Base-by-base conservation (phyloP, 1,284 basidiomycete genomes). In the Sporisorium scitamineum region DNA sequence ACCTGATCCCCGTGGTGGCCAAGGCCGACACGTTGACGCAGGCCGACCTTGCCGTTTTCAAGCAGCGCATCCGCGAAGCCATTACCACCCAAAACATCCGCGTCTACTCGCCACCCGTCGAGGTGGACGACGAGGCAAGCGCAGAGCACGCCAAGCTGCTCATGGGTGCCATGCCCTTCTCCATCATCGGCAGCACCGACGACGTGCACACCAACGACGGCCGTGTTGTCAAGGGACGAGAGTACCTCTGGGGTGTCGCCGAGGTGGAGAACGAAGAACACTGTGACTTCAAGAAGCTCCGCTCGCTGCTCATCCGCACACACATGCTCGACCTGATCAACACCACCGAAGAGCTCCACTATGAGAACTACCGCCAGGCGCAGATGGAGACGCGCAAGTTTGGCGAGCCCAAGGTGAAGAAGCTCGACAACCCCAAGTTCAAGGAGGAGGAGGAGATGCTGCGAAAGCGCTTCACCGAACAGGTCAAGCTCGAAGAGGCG, bases 301-400 rank as follows among this genome's bases (percentile, higher is more conserved):
- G 97, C 72, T 94, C 94, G 29, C 89, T 99, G 44, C 89, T 99
- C 44, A 97, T 99, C 87, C 92, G 97, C 80, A 97, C 95, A 7
- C 94, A 98, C 89, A 99, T 99, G 97, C 89, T 98, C 62, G 97
- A 99, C 87, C 89, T 99, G 55, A 96, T 97, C 87, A 92, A 92
- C 55, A 95, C 94, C 5, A 97, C 94, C 39, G 96, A 99, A 87
- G 97, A 99, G 81, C 89, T 89, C 31, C 97, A 99, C 87, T 99
- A 99, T 86, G 97, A 99, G 88, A 93, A 93, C 86, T 99, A 99
- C 89, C 91, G 96, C 68, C 94, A 97, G 85, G 90, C 94, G 76
- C 97, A 99, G 88, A 98, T 99, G 97, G 97, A 99, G 89, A 98
- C 96, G 20, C 92, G 97, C 88, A 99, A 99, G 88, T 97, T 95